A percentile compares a stretch with the other conserved stretches of the same genome.
phyloP scores from a whole-genome alignment of 176 grass and related monocot genomes.

The Typha latifolia region DNA sequence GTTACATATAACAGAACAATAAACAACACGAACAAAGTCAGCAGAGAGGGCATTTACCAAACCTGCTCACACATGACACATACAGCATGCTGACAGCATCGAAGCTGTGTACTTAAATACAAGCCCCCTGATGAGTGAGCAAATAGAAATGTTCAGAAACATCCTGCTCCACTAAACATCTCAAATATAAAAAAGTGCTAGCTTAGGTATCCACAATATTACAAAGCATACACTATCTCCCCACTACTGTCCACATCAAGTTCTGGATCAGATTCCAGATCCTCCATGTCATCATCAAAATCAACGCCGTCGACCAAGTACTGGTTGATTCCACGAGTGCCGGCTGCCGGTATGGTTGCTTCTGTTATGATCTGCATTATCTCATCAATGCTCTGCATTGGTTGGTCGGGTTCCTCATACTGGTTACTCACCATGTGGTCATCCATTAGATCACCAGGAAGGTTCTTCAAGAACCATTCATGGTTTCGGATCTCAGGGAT shows the following conservation, averaged over 20 bases:
- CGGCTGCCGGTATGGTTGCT: conserved; percentile 44
- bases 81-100: neutral
- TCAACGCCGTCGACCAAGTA: conserved; percentile 34
- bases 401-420: conserved; percentile 61
- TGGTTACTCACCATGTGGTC: conserved; percentile 44
- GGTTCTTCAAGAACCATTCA: conserved; percentile 61
- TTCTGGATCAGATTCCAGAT: conserved; percentile 66
- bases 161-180: neutral
- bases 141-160: neutral
- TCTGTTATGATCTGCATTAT: conserved; percentile 78
- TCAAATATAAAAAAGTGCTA: neutral
- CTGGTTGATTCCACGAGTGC: conserved; percentile 25
- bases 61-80: neutral
- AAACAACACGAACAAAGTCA: conserved; percentile 5
- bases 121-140: neutral
- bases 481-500: conserved; percentile 66
- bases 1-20: neutral
- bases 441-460: conserved; percentile 59
- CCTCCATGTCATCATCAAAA: conserved; percentile 65
- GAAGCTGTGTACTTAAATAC: neutral
- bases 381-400: conserved; percentile 59
- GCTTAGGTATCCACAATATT: neutral
- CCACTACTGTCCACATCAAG: conserved; percentile 51
- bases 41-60: conserved; percentile 2
- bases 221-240: conserved; percentile 46